Conservation (phyloP, 2,329 filamentous ascomycete genomes). For the Chaetothyriales sp. region DNA sequence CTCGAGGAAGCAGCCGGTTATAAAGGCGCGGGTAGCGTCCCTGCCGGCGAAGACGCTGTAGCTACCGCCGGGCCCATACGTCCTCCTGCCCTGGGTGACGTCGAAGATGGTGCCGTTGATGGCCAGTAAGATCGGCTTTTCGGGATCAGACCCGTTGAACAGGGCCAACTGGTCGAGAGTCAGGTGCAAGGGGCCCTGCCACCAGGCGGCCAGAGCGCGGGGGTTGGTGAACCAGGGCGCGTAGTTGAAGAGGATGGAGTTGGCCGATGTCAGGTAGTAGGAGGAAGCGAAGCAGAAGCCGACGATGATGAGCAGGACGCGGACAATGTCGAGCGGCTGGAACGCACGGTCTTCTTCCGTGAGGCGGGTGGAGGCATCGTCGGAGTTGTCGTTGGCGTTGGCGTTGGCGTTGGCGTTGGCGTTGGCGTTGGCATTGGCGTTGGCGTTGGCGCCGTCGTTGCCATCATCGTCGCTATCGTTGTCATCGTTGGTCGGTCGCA, state of each 20-base stretch:
- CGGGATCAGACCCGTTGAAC: conserved; percentile 65
- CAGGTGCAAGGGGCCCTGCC: conserved; percentile 51
- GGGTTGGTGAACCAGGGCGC: conserved; percentile 47
- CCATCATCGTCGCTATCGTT: conserved; percentile 5
- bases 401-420: no score
- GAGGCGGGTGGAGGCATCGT: not conserved
- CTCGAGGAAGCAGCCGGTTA: conserved; percentile 83
- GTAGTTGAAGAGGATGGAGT: conserved; percentile 57
- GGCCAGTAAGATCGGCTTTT: conserved; percentile 74
- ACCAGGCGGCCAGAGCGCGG: conserved; percentile 45
- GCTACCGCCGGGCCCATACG: conserved; percentile 68
- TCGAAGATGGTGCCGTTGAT: conserved; percentile 59
- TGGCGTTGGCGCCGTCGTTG: conserved; percentile 4
- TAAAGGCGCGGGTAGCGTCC: conserved; percentile 76
- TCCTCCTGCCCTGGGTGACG: conserved; percentile 40
- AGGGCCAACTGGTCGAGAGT: conserved; percentile 59
- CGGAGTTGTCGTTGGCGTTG: conserved; percentile 3
- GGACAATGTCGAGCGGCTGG: conserved; percentile 49
- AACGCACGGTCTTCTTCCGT: conserved; percentile 19
- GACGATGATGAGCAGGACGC: conserved; percentile 53
- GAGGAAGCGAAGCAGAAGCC: conserved; percentile 56
- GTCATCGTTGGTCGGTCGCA: not conserved
- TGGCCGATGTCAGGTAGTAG: conserved; percentile 60
- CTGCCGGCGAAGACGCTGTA: conserved; percentile 78
- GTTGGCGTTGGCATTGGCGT: no score